Conservation (phyloP, 345 rosid genomes). For the Lepidium africanum region DNA sequence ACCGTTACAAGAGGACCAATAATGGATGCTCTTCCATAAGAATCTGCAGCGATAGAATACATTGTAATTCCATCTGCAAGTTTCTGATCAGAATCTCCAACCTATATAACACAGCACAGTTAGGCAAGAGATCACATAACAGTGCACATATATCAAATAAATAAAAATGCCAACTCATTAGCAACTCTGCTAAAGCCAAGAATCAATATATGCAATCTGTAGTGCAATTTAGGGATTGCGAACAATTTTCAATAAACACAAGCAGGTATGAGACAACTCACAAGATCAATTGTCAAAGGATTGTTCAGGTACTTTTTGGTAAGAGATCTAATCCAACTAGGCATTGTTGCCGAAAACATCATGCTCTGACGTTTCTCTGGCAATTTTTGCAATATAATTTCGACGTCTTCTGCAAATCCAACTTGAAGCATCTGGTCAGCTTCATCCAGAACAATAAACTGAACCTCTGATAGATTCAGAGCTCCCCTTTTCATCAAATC, state of each 20-base stretch:
- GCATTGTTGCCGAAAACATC: constrained; percentile 99
- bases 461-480: constrained; percentile 64
- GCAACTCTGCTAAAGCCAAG: background rate
- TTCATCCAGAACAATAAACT: constrained; percentile 87
- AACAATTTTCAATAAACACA: background rate
- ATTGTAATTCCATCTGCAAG: constrained; percentile 92
- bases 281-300: constrained; percentile 88
- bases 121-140: background rate
- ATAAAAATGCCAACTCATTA: background rate
- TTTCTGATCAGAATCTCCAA: constrained; percentile 92
- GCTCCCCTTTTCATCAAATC: constrained; percentile 90
- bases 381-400: constrained; percentile 56
- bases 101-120: constrained; percentile 38
- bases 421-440: constrained; percentile 99
- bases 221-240: background rate
- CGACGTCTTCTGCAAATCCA: constrained; percentile 92
- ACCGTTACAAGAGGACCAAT: constrained; percentile 83
- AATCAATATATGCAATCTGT: background rate
- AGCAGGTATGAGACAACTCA: constrained; percentile 31
- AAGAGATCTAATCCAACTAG: constrained; percentile 73
- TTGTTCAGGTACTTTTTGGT: constrained; percentile 60
- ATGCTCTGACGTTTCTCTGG: constrained; percentile 75
- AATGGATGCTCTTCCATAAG: constrained; percentile 55
- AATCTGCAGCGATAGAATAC: constrained; percentile 56
- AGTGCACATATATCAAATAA: background rate